A percentile compares a stretch with the other conserved stretches of the same genome.
phyloP scores from a whole-genome alignment of 164 flowering plant species.

The Amborella trichopoda region DNA sequence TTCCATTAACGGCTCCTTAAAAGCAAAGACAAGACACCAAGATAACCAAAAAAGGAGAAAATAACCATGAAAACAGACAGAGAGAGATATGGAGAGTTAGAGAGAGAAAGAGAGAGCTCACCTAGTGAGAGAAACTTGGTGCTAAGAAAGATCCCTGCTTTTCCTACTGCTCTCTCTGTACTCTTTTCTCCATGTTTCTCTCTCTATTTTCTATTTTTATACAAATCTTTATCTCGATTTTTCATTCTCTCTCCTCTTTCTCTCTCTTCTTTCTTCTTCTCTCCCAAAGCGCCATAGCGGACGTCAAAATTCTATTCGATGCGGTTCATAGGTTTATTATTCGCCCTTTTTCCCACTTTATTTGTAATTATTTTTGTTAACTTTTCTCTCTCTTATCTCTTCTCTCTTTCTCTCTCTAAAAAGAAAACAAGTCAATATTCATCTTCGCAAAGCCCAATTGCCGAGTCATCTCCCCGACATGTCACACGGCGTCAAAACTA shows the following conservation, averaged over 20 bases:
- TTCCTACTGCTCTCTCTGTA: neutral
- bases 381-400: too few relatives aligned
- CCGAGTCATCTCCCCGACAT: too few relatives aligned
- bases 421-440: too few relatives aligned
- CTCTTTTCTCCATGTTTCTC: neutral
- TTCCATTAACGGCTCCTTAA: neutral
- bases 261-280: neutral
- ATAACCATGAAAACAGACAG: neutral
- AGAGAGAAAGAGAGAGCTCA: neutral
- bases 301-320: conserved; percentile 21
- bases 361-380: too few relatives aligned
- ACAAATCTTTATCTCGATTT: neutral
- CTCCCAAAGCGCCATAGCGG: conserved; percentile 15
- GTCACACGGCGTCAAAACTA: too few relatives aligned
- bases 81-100: neutral
- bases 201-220: neutral
- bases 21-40: neutral
- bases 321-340: conserved; percentile 11
- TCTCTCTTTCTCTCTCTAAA: too few relatives aligned
- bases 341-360: conserved; percentile 11
- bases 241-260: neutral
- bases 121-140: neutral
- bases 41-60: neutral
- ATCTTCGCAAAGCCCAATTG: too few relatives aligned
- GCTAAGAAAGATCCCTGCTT: conserved; percentile 6